Evolutionary conservation across 495 filamentous ascomycete species (phyloP).

Genomic region (Hypoxylon crocopeplum): DNA sequence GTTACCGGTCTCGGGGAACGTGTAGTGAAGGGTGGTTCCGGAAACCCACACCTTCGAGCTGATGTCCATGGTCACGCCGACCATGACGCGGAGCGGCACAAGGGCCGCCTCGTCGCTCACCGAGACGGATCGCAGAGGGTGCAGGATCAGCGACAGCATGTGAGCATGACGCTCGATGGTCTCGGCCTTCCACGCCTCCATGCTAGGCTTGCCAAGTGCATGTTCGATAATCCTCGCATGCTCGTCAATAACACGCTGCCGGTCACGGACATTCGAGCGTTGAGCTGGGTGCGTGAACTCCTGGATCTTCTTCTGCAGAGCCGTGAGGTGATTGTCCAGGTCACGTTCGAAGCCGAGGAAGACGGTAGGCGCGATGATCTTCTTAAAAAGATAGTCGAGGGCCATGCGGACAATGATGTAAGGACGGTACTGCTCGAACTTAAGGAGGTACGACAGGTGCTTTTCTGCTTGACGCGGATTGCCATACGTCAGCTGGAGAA

Average conservation of each 20-base stretch:
- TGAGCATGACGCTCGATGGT: conserved; percentile 25
- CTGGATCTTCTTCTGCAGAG: conserved; percentile 10
- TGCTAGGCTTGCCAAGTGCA: background rate
- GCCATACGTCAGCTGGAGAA: conserved; percentile 1
- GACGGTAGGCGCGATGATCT: conserved; percentile 22
- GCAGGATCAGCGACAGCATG: conserved; percentile 26
- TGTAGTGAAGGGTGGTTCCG: conserved; percentile 42
- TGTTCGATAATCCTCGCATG: conserved; percentile 31
- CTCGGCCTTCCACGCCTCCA: conserved; percentile 12
- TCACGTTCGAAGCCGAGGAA: conserved; percentile 16
- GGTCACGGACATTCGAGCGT: background rate
- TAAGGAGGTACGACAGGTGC: conserved; percentile 13
- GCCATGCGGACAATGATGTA: conserved; percentile 23
- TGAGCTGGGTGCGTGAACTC: background rate
- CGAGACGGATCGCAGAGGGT: conserved; percentile 22
- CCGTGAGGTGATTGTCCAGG: conserved; percentile 7
- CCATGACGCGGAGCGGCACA: conserved; percentile 27
- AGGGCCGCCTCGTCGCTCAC: conserved; percentile 12
- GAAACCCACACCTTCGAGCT: conserved; percentile 43
- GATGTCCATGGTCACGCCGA: conserved; percentile 38
- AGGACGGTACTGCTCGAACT: conserved; percentile 1
- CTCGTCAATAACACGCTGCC: conserved; percentile 34
- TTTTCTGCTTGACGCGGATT: background rate
- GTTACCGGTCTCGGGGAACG: conserved; percentile 44
- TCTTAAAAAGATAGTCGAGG: conserved; percentile 24